Conservation (phyloP, 441 rosid genomes). For the Dalechampia spathulata region DNA sequence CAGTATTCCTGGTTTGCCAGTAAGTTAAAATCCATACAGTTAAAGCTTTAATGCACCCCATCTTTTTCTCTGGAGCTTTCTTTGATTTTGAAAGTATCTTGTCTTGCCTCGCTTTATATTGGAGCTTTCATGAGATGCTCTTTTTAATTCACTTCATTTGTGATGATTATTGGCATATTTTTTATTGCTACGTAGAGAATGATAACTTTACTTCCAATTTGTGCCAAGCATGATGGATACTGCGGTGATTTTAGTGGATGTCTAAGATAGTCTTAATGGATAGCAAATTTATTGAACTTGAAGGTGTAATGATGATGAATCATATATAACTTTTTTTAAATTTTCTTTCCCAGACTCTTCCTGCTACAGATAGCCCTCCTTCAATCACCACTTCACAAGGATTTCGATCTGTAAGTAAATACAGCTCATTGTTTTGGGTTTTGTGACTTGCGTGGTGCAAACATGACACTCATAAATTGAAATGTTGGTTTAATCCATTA, state of each 20-base stretch:
- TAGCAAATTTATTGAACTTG: not conserved
- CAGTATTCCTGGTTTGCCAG: conserved; percentile 51
- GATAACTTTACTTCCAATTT: not conserved
- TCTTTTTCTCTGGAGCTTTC: conserved; percentile 8
- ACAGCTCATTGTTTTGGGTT: not conserved
- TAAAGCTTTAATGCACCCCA: conserved; percentile 20
- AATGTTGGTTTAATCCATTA: not conserved
- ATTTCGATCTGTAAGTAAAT: conserved; percentile 39
- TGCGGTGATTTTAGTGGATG: not conserved
- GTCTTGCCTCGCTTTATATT: not conserved
- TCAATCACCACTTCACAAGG: conserved; percentile 46
- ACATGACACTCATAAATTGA: not conserved
- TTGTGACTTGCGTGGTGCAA: not conserved
- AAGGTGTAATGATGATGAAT: conserved; percentile 3
- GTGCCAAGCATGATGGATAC: not conserved
- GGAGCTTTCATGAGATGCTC: not conserved
- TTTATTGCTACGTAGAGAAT: not conserved
- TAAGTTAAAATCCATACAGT: conserved; percentile 30
- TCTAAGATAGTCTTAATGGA: not conserved
- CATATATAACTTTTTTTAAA: conserved; percentile 11
- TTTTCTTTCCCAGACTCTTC: conserved; percentile 47
- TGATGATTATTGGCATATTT: conserved; percentile 1
- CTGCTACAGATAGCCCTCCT: conserved; percentile 44
- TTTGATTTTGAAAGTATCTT: not conserved
- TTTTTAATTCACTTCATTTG: not conserved